Evolutionary conservation across 2,329 filamentous ascomycete genomes (phyloP).

Genomic region (Aspergillus ustus): DNA sequence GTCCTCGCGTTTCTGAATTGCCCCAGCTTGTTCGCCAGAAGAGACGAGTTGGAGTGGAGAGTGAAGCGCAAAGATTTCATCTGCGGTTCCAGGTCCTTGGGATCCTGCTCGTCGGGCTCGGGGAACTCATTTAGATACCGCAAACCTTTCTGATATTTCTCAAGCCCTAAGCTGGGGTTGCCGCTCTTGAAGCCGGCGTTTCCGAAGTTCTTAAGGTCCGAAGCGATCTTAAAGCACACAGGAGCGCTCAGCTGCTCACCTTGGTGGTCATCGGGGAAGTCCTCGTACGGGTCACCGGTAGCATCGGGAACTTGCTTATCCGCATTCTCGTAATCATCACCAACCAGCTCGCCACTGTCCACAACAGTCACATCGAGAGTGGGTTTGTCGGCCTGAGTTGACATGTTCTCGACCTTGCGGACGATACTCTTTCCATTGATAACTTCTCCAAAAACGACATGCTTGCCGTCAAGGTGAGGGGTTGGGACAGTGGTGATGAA

Average conservation of each 20-base stretch:
- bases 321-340: conserved; percentile 68
- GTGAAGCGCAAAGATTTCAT: conserved; percentile 78
- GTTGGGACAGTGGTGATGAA: conserved; percentile 97
- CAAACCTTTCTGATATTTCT: conserved; percentile 93
- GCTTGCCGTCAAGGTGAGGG: conserved; percentile 92
- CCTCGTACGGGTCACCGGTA: conserved; percentile 90
- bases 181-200: conserved; percentile 89
- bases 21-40: conserved; percentile 81
- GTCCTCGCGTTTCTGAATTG: conserved; percentile 71
- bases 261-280: conserved; percentile 84
- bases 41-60: conserved; percentile 85
- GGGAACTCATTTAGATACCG: conserved; percentile 88
- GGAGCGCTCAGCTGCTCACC: conserved; percentile 67
- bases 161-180: conserved; percentile 71
- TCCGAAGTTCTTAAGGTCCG: conserved; percentile 86
- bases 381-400: conserved; percentile 80
- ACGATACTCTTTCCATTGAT: conserved; percentile 90
- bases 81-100: conserved; percentile 67
- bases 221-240: conserved; percentile 76
- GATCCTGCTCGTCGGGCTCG: conserved; percentile 69
- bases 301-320: conserved; percentile 73
- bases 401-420: conserved; percentile 84
- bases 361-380: conserved; percentile 71
- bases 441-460: conserved; percentile 96
- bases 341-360: conserved; percentile 85